A percentile compares a stretch with the other conserved stretches of the same genome.
These are phyloP conservation scores for Jamesozyma spencerorum DNA, from an alignment of 805 yeast genomes.

Conservation along the genomic window DNA sequence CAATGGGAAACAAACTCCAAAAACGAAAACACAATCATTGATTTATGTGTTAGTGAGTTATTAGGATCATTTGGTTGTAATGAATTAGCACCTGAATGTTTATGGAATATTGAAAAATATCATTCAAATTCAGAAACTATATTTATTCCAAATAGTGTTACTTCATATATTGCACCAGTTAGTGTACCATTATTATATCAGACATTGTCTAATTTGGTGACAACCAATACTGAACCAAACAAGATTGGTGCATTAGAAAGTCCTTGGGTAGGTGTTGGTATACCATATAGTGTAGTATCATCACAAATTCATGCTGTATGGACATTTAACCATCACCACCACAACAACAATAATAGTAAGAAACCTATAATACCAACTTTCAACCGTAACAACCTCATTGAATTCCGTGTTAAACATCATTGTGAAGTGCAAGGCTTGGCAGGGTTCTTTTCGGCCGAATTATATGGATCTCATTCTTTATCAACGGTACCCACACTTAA, in stretches of 20 bases:
- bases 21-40: slow-evolving; percentile 31
- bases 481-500: too few species aligned
- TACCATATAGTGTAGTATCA: slow-evolving; percentile 38
- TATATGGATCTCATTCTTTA: slow-evolving; percentile 36
- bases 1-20: slow-evolving; percentile 32
- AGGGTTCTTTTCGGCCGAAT: slow-evolving; percentile 64
- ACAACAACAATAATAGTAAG: too few species aligned
- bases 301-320: slow-evolving; percentile 46
- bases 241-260: slow-evolving; percentile 32
- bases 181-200: slow-evolving; percentile 46
- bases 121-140: slow-evolving; percentile 36
- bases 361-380: too few species aligned
- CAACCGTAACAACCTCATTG: slow-evolving; percentile 21
- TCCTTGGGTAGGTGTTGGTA: slow-evolving; percentile 39
- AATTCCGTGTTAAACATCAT: slow-evolving; percentile 38
- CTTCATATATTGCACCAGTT: slow-evolving; percentile 58
- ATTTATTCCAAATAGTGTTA: slow-evolving; percentile 53
- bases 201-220: slow-evolving; percentile 24
- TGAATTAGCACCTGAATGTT: slow-evolving; percentile 79
- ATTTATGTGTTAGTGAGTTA: slow-evolving; percentile 69
- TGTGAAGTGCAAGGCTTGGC: slow-evolving; percentile 62
- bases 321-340: too few species aligned
- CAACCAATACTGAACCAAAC: too few species aligned
- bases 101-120: slow-evolving; percentile 37
- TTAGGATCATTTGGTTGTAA: slow-evolving; percentile 91